Base-by-base conservation (phyloP, 192 early-diverging fungal genomes). In the Phycomyces blakesleeanus region DNA sequence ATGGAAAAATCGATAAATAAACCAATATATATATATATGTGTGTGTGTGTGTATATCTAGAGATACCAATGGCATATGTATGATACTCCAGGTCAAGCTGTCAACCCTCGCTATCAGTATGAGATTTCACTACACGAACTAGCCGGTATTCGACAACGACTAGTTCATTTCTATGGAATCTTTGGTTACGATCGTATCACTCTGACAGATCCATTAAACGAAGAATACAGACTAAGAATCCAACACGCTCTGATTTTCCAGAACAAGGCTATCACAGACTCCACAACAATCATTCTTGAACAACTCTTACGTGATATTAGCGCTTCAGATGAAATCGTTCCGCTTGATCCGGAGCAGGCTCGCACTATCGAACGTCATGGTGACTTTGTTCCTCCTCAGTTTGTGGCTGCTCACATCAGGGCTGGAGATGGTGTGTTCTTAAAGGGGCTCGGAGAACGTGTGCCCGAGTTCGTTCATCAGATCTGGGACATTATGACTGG, bases 151-250 rank as follows among this genome's bases (percentile, higher is more conserved):
- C 75, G 69, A 8, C 69, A 82, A 20, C 55, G 67, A 38, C 14
- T 82, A 47, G 61, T 78, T 5, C 73, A 77, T 52, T 69, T 82
- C 29, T 76, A 76, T 6, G 76, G 77, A 2, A 71, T 79, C 18
- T 82, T 79, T 69, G 77, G 77, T 6, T 69, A 68, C n/a, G 71
- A 71, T 6, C 53, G 80, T 1, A 50, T 82, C 38, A 53, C 56
- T 26, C 63, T 75, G 18, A 68, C 67, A 4, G 40, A 62, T 1
- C 25, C 49, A 18, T 18, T n/a, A 26, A 27, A 47, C 9, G 49
- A 62, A 22, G 60, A 62, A 38, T 51, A 62, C 37, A 15, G 60
- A 18, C 47, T 27, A 5, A 24, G 60, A 12, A 62, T 62, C 8
- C 49, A 62, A 20, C 60, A 62, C 1, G 60, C 60, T 3, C 26